Conservation (phyloP, 768 basidiomycete genomes). For the Melanogaster broomeanus region DNA sequence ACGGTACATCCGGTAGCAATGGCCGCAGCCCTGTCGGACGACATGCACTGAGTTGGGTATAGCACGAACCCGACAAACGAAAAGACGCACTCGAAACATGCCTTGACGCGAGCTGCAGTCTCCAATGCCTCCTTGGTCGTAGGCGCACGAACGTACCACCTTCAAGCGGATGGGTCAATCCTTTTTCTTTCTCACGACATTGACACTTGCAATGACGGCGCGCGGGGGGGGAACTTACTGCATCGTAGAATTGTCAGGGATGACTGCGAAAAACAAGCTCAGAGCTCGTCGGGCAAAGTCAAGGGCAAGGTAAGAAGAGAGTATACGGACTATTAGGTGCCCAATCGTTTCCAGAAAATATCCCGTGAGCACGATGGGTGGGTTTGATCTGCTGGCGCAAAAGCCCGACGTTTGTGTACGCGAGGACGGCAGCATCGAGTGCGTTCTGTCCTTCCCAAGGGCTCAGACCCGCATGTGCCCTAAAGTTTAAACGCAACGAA, state of each 20-base stretch:
- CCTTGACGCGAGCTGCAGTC: slow-evolving; percentile 58
- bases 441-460: slow-evolving; percentile 88
- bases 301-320: neutral
- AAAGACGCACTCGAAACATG: slow-evolving; percentile 68
- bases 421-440: slow-evolving; percentile 83
- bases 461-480: slow-evolving; percentile 75
- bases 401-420: slow-evolving; percentile 77
- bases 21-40: slow-evolving; percentile 56
- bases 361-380: slow-evolving; percentile 76
- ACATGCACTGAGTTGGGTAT: neutral
- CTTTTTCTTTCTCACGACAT: too few species aligned
- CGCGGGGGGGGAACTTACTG: slow-evolving; percentile 42
- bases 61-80: neutral
- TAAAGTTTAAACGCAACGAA: slow-evolving; percentile 31
- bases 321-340: slow-evolving; percentile 60
- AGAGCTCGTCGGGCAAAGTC: neutral
- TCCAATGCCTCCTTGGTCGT: slow-evolving; percentile 60
- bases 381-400: slow-evolving; percentile 83
- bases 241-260: slow-evolving; percentile 80
- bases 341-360: slow-evolving; percentile 77
- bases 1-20: slow-evolving; percentile 65
- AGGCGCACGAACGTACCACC: slow-evolving; percentile 76
- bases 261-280: slow-evolving; percentile 48
- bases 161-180: slow-evolving; percentile 20
- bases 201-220: neutral